Evolutionary conservation across 257 asterid species (phyloP).

Genomic region (Misopates orontium): DNA sequence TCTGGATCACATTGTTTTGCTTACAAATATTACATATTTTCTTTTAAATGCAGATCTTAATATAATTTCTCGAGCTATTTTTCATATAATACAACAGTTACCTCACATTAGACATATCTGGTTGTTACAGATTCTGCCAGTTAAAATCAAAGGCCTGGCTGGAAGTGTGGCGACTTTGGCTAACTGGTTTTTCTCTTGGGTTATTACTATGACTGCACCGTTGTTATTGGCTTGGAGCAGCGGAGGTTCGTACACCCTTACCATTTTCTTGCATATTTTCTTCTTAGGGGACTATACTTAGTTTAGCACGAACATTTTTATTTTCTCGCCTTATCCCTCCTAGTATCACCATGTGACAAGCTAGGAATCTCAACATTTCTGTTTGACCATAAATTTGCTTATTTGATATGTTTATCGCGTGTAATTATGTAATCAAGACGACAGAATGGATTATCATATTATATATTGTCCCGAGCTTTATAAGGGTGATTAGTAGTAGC

Average conservation of each 20-base stretch:
- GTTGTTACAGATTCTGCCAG: slow-evolving; percentile 60
- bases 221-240: slow-evolving; percentile 62
- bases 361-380: no score
- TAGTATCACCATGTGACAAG: no score
- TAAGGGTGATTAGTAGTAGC: no score
- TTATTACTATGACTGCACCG: slow-evolving; percentile 59
- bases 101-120: slow-evolving; percentile 1
- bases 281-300: no score
- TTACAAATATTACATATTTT: background rate
- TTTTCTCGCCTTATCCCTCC: no score
- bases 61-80: background rate
- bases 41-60: no score
- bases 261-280: background rate
- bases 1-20: background rate
- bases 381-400: no score
- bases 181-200: slow-evolving; percentile 59
- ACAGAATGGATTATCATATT: no score
- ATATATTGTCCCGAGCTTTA: no score
- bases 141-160: slow-evolving; percentile 64
- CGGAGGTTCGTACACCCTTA: slow-evolving; percentile 47
- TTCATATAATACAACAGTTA: background rate
- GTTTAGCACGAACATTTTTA: no score
- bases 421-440: no score
- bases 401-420: no score
- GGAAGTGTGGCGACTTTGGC: slow-evolving; percentile 58